phyloP scores from a whole-genome alignment of 345 rosid genomes.

The Ailanthus altissimus region DNA sequence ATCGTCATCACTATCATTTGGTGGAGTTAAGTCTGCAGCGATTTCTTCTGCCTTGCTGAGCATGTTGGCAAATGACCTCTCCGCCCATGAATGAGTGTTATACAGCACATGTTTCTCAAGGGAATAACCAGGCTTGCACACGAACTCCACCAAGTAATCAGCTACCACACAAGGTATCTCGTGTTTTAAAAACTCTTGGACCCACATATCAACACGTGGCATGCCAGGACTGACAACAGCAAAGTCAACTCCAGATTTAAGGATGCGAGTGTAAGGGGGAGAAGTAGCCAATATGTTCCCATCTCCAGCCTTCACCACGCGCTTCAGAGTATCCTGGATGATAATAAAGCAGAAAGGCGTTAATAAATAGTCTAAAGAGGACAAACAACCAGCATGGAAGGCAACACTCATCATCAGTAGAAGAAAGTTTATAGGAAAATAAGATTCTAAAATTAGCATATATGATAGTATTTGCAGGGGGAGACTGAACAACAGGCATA shows the following conservation, averaged over 20 bases:
- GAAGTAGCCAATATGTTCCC: slow-evolving; percentile 91
- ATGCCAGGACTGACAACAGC: slow-evolving; percentile 83
- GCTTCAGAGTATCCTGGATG: slow-evolving; percentile 89
- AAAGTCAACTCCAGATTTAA: slow-evolving; percentile 68
- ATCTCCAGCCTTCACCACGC: slow-evolving; percentile 90
- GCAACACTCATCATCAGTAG: not conserved
- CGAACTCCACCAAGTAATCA: slow-evolving; percentile 93
- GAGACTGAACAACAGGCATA: slow-evolving; percentile 36
- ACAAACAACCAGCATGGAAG: not conserved
- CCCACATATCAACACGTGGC: slow-evolving; percentile 69
- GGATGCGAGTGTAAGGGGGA: slow-evolving; percentile 88
- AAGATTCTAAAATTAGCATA: not conserved
- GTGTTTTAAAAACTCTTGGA: slow-evolving; percentile 78
- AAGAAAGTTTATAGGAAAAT: not conserved
- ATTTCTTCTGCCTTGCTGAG: slow-evolving; percentile 46
- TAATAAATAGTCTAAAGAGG: not conserved
- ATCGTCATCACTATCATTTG: slow-evolving; percentile 24
- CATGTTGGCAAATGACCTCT: slow-evolving; percentile 55
- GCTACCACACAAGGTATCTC: slow-evolving; percentile 82
- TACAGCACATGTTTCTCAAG: slow-evolving; percentile 81
- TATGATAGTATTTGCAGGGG: not conserved
- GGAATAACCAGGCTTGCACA: slow-evolving; percentile 86
- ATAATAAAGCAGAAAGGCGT: not conserved
- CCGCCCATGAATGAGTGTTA: slow-evolving; percentile 76
- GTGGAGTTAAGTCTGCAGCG: slow-evolving; percentile 19